Conservation (phyloP, 2,329 filamentous ascomycete species). For the Epichloe sylvatica region DNA sequence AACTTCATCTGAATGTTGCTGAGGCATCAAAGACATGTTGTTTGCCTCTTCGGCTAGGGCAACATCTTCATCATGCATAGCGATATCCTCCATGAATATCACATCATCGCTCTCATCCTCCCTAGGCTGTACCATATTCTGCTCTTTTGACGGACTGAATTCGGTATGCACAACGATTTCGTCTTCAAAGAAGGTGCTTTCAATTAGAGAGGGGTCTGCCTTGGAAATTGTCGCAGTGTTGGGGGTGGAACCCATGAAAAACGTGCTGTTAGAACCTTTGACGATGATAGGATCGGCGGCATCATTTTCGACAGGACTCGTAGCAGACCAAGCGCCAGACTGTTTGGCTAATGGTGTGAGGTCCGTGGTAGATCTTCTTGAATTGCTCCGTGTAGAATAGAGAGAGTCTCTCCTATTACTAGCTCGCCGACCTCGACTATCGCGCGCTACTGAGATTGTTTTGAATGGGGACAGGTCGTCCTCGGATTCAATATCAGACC, state of each 20-base stretch:
- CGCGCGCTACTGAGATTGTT: not conserved
- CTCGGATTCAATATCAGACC: conserved; percentile 42
- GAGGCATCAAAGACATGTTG: conserved; percentile 43
- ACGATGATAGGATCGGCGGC: no score
- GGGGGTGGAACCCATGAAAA: not conserved
- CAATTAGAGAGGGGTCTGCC: conserved; percentile 24
- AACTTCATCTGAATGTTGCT: conserved; percentile 24
- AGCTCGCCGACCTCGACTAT: no score
- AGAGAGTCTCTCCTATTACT: not conserved
- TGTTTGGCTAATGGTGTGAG: conserved; percentile 52
- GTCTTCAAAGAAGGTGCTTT: conserved; percentile 46
- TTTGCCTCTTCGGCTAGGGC: conserved; percentile 44
- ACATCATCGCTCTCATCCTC: conserved; percentile 14
- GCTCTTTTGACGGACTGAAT: conserved; percentile 6
- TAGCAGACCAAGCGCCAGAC: conserved; percentile 48
- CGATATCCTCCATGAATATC: conserved; percentile 28
- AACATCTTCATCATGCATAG: conserved; percentile 41
- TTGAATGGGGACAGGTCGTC: conserved; percentile 29
- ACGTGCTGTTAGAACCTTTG: not conserved
- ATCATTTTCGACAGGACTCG: conserved; percentile 28
- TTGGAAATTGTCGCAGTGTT: conserved; percentile 5
- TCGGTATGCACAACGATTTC: conserved; percentile 33
- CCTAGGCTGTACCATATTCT: conserved; percentile 6
- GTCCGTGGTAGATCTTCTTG: conserved; percentile 26
- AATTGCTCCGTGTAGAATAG: conserved; percentile 4